Base-by-base conservation (phyloP, 2,329 filamentous ascomycete genomes). In the Neofusicoccum ribis region DNA sequence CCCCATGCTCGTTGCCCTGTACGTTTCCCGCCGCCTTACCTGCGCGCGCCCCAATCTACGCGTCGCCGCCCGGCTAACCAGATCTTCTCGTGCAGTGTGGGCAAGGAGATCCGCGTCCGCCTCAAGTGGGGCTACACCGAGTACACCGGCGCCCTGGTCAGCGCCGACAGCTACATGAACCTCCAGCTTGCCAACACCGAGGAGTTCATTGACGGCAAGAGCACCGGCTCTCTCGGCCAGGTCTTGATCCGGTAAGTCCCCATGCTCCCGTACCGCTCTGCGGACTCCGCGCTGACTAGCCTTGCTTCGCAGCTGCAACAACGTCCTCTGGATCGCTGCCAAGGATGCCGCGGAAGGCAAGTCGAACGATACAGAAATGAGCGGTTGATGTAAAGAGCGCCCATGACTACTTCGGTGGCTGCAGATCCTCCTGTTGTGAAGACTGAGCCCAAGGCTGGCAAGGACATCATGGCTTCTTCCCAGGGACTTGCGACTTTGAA, bases 141-240 rank as follows among this genome's bases (percentile, higher is more conserved):
- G 80, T 99, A 99, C 86, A 96, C 94, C 79, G 95, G 95, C 77
- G 87, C 88, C 70, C 87, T 99, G 68, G 91, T 97, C 75, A 94
- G 91, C 73, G 91, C 96, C 75, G 95, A 99, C 82, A 93, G 91
- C 76, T 99, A 99, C 84, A 98, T 99, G 94, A 99, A 99, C 83
- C 89, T 99, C 69, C 93, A 98, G 82, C 86, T 99, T 69, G 88
- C 89, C 70, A 89, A 90, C 73, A 93, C 94, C 60, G 91, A 97
- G 81, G 95, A 99, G 80, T 97, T 90, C 80, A 91, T 97, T 74
- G 88, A 93, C 76, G 90, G 92, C 71, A 91, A 96, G 85, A 89
- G 88, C 77, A 92, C 90, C 41, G 94, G 93, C 65, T 87, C 87
- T 56, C 81, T 99, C 70, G 95, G 95, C 6, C 91, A 97, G 80